Base-by-base conservation (phyloP, 257 asterid genomes). In the Leonotis leonurus region DNA sequence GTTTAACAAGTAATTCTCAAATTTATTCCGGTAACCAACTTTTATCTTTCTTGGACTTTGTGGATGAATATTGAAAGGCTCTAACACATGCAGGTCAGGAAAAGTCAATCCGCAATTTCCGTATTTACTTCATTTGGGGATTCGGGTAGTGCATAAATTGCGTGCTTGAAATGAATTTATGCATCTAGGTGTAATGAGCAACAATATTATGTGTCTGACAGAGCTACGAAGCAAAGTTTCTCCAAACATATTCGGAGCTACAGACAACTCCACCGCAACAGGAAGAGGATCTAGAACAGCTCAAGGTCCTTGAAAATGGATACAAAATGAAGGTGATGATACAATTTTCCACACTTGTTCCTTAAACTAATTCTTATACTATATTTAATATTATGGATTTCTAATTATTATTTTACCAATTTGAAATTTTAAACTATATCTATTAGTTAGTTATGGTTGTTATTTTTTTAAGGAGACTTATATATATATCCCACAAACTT, bases 321-420 rank as follows among this genome's bases (percentile, higher is more conserved):
- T 88, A 86, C 81, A 91, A 81, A 70, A 88, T 88, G 90, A 91
- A 91, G 98, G 96, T 91, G 64, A n/a, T n/a, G n/a, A n/a, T n/a
- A n/a, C n/a, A n/a, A n/a, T n/a, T n/a, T n/a, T n/a, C n/a, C n/a
- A n/a, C n/a, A n/a, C n/a, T n/a, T n/a, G n/a, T n/a, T n/a, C n/a
- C n/a, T n/a, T n/a, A n/a, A n/a, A n/a, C n/a, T n/a, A n/a, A n/a
- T n/a, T n/a, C n/a, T n/a, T n/a, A n/a, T n/a, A n/a, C n/a, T n/a
- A n/a, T n/a, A n/a, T n/a, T n/a, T n/a, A n/a, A n/a, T n/a, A n/a
- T n/a, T n/a, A n/a, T n/a, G n/a, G n/a, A n/a, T n/a, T n/a, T n/a
- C n/a, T n/a, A n/a, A n/a, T n/a, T n/a, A n/a, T n/a, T n/a, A n/a
- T n/a, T n/a, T n/a, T n/a, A n/a, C n/a, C n/a, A n/a, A n/a, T n/a